Evolutionary conservation across 164 flowering plant genomes (phyloP).

Genomic region (Chloranthus sessilifolius): DNA sequence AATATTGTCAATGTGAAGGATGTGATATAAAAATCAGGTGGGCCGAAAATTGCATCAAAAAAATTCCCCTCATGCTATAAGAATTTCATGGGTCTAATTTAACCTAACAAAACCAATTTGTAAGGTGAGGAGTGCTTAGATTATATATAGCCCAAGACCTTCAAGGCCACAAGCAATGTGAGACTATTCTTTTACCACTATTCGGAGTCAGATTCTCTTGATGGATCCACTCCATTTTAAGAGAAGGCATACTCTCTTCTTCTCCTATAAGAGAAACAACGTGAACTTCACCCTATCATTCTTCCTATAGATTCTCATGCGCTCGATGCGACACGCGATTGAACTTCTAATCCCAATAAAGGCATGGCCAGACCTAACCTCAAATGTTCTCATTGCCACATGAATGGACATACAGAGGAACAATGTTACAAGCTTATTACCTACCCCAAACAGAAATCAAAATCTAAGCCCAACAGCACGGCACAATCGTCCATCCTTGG

Average conservation of each 20-base stretch:
- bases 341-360: neutral
- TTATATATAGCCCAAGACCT: too few relatives aligned
- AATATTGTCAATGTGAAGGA: too few relatives aligned
- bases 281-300: neutral
- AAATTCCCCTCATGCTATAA: too few relatives aligned
- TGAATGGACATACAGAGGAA: too few relatives aligned
- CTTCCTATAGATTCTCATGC: neutral
- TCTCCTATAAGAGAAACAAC: slow-evolving; percentile 1
- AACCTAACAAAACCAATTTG: too few relatives aligned
- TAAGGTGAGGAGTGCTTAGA: too few relatives aligned
- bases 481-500: neutral
- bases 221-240: neutral
- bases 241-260: neutral
- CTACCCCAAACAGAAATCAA: too few relatives aligned
- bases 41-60: too few relatives aligned
- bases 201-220: neutral
- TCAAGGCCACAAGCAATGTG: too few relatives aligned
- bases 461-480: too few relatives aligned
- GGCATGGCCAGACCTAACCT: neutral
- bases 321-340: neutral
- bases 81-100: too few relatives aligned
- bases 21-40: too few relatives aligned
- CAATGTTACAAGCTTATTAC: neutral
- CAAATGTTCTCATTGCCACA: neutral
- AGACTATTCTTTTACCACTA: neutral